A percentile compares a stretch with the other conserved stretches of the same genome.
phyloP scores from a whole-genome alignment of 352 stramenopile species.

The Pythium folliculosum region DNA sequence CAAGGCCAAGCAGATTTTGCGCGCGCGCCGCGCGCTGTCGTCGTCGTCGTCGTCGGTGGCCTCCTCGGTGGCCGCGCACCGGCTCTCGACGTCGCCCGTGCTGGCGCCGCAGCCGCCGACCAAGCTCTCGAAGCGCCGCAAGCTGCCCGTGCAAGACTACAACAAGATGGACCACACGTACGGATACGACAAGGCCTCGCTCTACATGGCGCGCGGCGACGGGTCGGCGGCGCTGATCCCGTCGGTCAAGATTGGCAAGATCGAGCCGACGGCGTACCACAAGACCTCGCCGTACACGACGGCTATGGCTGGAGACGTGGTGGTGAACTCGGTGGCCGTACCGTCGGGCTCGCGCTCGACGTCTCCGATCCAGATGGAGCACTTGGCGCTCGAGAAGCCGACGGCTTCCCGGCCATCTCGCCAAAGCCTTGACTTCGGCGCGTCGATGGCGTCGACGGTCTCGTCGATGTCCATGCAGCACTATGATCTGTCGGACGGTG shows the following conservation, averaged over 20 bases:
- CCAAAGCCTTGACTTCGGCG: constrained; percentile 50
- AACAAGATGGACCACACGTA: constrained; percentile 21
- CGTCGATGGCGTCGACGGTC: constrained; percentile 71
- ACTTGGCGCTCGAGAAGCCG: constrained; percentile 24
- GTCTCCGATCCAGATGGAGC: constrained; percentile 24
- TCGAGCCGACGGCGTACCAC: constrained; percentile 3
- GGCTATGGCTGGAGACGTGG: constrained; percentile 1
- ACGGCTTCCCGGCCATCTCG: constrained; percentile 7
- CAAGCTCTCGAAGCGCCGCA: constrained; percentile 31
- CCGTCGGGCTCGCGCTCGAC: background rate
- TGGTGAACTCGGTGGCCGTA: constrained; percentile 22
- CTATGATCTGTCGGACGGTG: constrained; percentile 61
- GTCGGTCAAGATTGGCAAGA: constrained; percentile 31
- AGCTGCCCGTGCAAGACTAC: constrained; percentile 21
- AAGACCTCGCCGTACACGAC: constrained; percentile 13
- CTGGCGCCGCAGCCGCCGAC: background rate
- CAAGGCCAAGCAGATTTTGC: constrained; percentile 55
- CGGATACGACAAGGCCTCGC: constrained; percentile 25
- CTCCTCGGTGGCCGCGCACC: constrained; percentile 13
- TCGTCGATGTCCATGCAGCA: constrained; percentile 42
- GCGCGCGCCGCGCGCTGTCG: constrained; percentile 28
- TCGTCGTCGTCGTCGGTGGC: constrained; percentile 24
- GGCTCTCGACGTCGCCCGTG: constrained; percentile 17
- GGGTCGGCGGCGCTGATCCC: constrained; percentile 26
- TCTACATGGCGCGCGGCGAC: constrained; percentile 27